Evolutionary conservation across 2,329 filamentous ascomycete genomes (phyloP).

Genomic region (Ceratocystis destructans): DNA sequence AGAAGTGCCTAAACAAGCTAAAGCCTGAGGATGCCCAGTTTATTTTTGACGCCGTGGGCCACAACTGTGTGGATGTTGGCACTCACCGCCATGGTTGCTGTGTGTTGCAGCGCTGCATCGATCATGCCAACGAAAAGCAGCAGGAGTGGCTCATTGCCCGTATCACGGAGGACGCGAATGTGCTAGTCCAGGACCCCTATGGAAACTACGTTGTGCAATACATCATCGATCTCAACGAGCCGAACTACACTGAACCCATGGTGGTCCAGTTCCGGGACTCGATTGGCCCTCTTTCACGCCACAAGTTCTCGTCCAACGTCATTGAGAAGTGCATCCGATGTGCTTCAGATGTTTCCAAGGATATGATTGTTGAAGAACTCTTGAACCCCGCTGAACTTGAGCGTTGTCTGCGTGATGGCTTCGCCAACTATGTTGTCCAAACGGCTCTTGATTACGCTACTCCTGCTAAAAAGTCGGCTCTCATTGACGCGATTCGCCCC

Average conservation of each 20-base stretch:
- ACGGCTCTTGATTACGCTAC: conserved; percentile 83
- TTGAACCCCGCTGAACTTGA: conserved; percentile 63
- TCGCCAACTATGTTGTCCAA: conserved; percentile 96
- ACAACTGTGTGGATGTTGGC: conserved; percentile 75
- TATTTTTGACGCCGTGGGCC: conserved; percentile 89
- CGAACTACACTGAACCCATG: conserved; percentile 75
- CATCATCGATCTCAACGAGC: conserved; percentile 86
- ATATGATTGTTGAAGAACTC: conserved; percentile 76
- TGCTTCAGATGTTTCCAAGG: conserved; percentile 58
- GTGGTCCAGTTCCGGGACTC: conserved; percentile 64
- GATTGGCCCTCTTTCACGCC: conserved; percentile 64
- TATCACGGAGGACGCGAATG: conserved; percentile 79
- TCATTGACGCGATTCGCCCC: conserved; percentile 76
- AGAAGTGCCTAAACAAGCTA: conserved; percentile 96
- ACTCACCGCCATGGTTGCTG: conserved; percentile 97
- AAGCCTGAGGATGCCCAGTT: conserved; percentile 75
- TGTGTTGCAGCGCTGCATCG: conserved; percentile 93
- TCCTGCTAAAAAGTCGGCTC: conserved; percentile 52
- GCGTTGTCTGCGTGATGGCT: conserved; percentile 77
- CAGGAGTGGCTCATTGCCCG: conserved; percentile 73
- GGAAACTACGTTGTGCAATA: conserved; percentile 99
- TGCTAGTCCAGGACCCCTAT: conserved; percentile 89
- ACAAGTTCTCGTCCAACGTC: conserved; percentile 99
- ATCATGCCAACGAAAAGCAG: conserved; percentile 83
- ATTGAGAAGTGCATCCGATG: conserved; percentile 93